Evolutionary conservation across 2,329 filamentous ascomycete species (phyloP), one percentile per base, ranked within the genome.

Genomic region (Chaetomiaceae sp.): DNA sequence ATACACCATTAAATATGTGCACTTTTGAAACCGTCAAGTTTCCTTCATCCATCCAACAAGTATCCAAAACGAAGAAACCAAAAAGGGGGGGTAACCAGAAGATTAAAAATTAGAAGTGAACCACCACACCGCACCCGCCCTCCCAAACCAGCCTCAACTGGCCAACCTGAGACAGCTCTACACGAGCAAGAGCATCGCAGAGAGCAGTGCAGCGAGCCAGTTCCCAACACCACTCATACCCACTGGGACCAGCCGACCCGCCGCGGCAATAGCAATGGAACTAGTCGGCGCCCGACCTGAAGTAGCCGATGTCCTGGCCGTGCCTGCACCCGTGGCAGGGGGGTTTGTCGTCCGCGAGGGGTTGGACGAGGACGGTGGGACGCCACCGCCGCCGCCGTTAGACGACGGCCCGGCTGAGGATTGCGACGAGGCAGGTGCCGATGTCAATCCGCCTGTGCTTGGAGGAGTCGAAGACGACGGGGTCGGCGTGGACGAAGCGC

Each of bases 71-170:
- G 27, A 6, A 31, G 3, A 6, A 4, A 11, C 4, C 27, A 4
- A 31, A 31, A 7, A 31, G 27, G 27, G n/a, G n/a, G n/a, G 27
- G 9, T 11, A 6, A 11, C 14, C 4, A 51, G 25, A 27, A 47
- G 23, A 47, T 53, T 47, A 53, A 37, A 27, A 20, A 47, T 53
- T 53, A 53, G 51, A 53, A 47, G 25, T 23, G 50, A 53, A 27
- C 22, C 14, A n/a, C n/a, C 29, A 31, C 31, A 20, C 42, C 2
- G 1, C 23, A 15, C 40, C 40, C 27, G 9, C 19, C 37, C 14
- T n/a, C n/a, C n/a, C 37, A 39, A n/a, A 14, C 11, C 22, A 43
- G n/a, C n/a, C n/a, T n/a, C n/a, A n/a, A n/a, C n/a, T n/a, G n/a
- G n/a, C n/a, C n/a, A n/a, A n/a, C n/a, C n/a, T n/a, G n/a, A n/a